Base-by-base conservation (phyloP, 495 filamentous ascomycete genomes). In the Viridothelium virens region DNA sequence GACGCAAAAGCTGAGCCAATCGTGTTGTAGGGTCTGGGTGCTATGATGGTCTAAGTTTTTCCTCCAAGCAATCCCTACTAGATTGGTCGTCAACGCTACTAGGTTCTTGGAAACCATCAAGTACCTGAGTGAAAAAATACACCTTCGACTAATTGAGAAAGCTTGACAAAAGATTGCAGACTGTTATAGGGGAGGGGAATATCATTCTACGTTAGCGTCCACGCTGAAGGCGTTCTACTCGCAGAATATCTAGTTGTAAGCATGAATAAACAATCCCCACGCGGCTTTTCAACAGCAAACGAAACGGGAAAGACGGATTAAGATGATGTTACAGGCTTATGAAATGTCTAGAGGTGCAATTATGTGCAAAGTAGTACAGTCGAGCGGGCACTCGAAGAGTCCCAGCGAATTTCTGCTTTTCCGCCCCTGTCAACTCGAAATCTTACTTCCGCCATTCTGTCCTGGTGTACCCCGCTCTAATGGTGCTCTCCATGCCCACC, bases 401-500 rank as follows among this genome's bases (percentile, higher is more conserved):
- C 6, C 25, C 11, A 11, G 33, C 53, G 2, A 36, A 14, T 3
- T 33, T 36, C 31, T 31, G 5, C 31, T 18, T 11, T 59, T 59
- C 14, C 18, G 5, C 3, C n/a, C 48, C 5, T 5, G 14, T 18
- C 31, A 31, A 11, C n/a, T 7, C 11, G 48, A 18, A 5, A 25
- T 53, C 5, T 5, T 53, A n/a, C 48, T 53, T n/a, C 12, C 48
- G 18, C 18, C 5, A 36, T 10, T 9, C 3, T 36, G 18, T 14
- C 31, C 31, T 34, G 18, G 53, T 33, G 7, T 33, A 5, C 18
- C 5, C 7, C 7, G 14, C 38, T 56, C 63, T 73, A 73, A 61
- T 73, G 70, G 59, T 77, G 75, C 39, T 64, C 62, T 10, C 41
- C 61, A 34, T 74, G 70, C 47, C 46, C 65, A 31, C 63, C 70